Conservation (phyloP, 345 rosid species). For the Citrus maxima region DNA sequence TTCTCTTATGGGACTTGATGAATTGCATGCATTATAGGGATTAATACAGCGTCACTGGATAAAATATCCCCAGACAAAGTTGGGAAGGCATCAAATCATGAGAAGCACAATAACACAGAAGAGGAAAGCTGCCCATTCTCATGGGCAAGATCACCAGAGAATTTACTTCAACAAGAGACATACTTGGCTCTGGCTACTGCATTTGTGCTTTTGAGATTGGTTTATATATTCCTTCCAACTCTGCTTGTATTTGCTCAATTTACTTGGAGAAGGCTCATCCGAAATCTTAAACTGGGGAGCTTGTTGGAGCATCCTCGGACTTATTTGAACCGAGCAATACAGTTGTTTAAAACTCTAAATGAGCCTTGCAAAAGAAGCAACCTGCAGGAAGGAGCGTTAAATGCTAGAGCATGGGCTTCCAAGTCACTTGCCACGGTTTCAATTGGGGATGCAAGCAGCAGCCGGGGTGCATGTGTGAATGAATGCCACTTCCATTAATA, state of each 20-base stretch:
- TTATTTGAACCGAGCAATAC: conserved; percentile 52
- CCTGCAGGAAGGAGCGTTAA: conserved; percentile 88
- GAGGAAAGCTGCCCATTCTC: conserved; percentile 86
- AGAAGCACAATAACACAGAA: conserved; percentile 44
- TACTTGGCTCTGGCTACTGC: conserved; percentile 67
- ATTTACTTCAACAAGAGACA: conserved; percentile 76
- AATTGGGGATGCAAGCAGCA: conserved; percentile 75
- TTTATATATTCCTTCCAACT: conserved; percentile 54
- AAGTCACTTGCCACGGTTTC: conserved; percentile 94
- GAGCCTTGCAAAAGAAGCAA: conserved; percentile 86
- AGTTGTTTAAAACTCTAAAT: conserved; percentile 48
- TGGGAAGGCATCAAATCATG: conserved; percentile 35
- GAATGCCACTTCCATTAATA: conserved; percentile 17
- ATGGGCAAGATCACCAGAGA: conserved; percentile 98
- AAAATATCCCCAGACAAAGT: conserved; percentile 36
- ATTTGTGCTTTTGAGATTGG: conserved; percentile 63
- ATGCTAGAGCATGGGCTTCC: conserved; percentile 90
- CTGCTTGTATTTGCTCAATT: conserved; percentile 34
- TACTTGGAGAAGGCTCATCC: conserved; percentile 49
- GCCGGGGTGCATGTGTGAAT: conserved; percentile 35
- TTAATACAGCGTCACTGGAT: conserved; percentile 42
- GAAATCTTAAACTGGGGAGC: conserved; percentile 46
- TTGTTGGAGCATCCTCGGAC: conserved; percentile 61
- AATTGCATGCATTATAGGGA: conserved; percentile 34
- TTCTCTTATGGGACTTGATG: conserved; percentile 6